Conservation (phyloP, 345 rosid genomes). For the Pugionium cornutum region DNA sequence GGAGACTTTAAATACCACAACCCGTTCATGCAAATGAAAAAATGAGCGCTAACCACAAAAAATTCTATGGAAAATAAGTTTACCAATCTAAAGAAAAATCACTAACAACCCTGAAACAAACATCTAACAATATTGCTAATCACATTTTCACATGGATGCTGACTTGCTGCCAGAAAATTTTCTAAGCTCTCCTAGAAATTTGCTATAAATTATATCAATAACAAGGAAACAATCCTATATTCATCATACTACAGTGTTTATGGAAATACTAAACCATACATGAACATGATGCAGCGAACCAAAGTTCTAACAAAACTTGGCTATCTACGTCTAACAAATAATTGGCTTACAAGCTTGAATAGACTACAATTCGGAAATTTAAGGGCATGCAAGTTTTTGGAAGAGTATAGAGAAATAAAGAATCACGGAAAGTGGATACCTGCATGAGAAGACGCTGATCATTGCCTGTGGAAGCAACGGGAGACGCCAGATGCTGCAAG, state of each 20-base stretch:
- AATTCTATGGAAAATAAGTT: neutral
- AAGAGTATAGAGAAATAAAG: conserved; percentile 49
- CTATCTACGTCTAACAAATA: neutral
- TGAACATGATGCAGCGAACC: neutral
- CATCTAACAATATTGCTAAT: conserved; percentile 14
- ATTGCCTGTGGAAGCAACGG: conserved; percentile 72
- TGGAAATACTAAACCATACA: neutral
- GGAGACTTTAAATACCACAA: conserved; percentile 5
- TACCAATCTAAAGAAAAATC: neutral
- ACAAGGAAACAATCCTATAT: conserved; percentile 16
- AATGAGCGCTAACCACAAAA: conserved; percentile 4
- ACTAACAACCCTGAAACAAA: conserved; percentile 1
- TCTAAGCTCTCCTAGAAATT: neutral
- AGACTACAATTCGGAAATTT: neutral
- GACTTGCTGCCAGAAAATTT: neutral
- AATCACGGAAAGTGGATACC: conserved; percentile 45
- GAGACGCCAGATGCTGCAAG: conserved; percentile 99
- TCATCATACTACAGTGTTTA: neutral
- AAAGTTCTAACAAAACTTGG: neutral
- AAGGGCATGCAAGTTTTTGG: conserved; percentile 31
- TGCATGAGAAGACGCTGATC: conserved; percentile 92
- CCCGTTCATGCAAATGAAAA: neutral
- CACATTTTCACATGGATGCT: neutral
- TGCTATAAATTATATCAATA: neutral
- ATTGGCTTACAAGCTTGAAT: neutral